A percentile compares a stretch with the other conserved stretches of the same genome.
Evolutionary conservation across 2,329 filamentous ascomycete genomes (phyloP).

Genomic region (Exophiala xenobiotica): DNA sequence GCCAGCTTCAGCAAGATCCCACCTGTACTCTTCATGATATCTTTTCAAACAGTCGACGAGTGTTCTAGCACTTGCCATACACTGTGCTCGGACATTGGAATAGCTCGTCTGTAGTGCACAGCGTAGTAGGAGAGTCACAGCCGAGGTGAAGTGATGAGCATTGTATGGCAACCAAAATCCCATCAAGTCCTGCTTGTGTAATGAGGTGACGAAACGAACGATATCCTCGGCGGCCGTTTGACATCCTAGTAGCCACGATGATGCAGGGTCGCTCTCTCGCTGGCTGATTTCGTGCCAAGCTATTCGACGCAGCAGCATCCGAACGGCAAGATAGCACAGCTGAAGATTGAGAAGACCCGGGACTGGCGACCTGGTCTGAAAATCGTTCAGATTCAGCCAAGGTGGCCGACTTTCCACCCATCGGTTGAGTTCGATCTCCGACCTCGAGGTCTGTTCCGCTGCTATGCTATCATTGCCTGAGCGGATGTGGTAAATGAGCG

Average conservation of each 20-base stretch:
- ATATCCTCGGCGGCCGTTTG: constrained; percentile 25
- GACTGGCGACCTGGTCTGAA: constrained; percentile 37
- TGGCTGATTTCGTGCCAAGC: constrained; percentile 44
- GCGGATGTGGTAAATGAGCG: constrained; percentile 48
- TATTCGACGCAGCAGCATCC: constrained; percentile 49
- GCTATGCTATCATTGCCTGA: constrained; percentile 44
- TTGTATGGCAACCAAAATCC: constrained; percentile 31
- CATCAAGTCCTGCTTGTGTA: constrained; percentile 23
- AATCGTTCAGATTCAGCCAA: constrained; percentile 41
- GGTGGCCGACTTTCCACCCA: constrained; percentile 48
- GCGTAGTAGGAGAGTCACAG: constrained; percentile 29
- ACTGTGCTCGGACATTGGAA: constrained; percentile 45
- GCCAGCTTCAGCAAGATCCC: constrained; percentile 57
- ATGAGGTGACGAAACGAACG: constrained; percentile 44
- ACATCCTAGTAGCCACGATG: constrained; percentile 29
- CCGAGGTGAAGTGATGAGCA: constrained; percentile 30
- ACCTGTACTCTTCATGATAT: constrained; percentile 51
- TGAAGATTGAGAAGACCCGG: constrained; percentile 47
- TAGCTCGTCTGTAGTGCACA: constrained; percentile 40
- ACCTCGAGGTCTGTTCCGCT: constrained; percentile 46
- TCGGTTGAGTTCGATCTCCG: constrained; percentile 46
- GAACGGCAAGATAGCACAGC: constrained; percentile 45
- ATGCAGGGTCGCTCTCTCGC: constrained; percentile 23
- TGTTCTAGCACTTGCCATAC: constrained; percentile 48
- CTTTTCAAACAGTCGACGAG: constrained; percentile 49